Evolutionary conservation across 2,329 filamentous ascomycete species (phyloP).

Genomic region (Cercospora canescens): DNA sequence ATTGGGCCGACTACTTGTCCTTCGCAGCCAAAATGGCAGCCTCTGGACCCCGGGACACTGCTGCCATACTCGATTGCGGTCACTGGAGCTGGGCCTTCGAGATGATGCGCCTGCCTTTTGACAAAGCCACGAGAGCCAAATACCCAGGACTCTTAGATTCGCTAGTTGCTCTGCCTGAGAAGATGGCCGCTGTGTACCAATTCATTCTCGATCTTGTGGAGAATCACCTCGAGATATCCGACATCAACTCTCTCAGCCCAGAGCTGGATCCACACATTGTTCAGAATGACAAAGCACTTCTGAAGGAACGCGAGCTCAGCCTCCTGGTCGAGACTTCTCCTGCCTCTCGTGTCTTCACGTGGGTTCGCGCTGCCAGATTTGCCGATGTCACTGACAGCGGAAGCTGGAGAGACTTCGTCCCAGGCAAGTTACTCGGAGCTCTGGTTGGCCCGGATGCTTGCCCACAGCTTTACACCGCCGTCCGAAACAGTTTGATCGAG

Average conservation of each 20-base stretch:
- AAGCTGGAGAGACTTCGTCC: constrained; percentile 20
- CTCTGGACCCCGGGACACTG: constrained; percentile 19
- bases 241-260: neutral
- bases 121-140: constrained; percentile 1
- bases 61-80: constrained; percentile 19
- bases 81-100: constrained; percentile 24
- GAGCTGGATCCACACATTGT: neutral
- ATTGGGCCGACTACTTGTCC: constrained; percentile 20
- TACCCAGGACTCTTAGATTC: constrained; percentile 10
- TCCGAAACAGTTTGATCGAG: constrained; percentile 4
- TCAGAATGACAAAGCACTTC: constrained; percentile 1
- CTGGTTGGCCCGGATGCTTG: constrained; percentile 3
- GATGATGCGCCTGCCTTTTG: constrained; percentile 20
- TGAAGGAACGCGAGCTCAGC: constrained; percentile 8
- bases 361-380: constrained; percentile 6
- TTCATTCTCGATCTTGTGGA: constrained; percentile 19
- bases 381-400: constrained; percentile 1
- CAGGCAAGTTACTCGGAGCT: constrained; percentile 24
- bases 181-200: constrained; percentile 21
- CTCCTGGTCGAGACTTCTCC: neutral
- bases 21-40: constrained; percentile 17
- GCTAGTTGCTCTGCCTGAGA: neutral
- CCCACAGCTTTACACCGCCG: neutral
- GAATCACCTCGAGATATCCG: constrained; percentile 1
- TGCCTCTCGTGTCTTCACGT: constrained; percentile 3